These are phyloP conservation scores for Grosmannia penicillata DNA, from an alignment of 2,329 filamentous ascomycete genomes.

Conservation along the genomic window DNA sequence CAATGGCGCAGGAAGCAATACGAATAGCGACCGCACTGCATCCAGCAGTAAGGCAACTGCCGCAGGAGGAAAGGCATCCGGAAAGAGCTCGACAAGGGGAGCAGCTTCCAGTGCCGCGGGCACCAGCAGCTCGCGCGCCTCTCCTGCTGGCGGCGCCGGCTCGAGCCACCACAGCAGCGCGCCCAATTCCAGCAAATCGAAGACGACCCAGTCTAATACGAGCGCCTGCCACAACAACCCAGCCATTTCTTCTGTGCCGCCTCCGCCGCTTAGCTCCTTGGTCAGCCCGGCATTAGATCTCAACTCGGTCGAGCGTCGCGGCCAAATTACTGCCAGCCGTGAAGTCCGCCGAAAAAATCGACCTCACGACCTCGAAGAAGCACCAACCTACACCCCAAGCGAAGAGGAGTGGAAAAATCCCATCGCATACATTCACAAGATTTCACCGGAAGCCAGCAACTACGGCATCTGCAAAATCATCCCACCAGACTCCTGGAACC, in stretches of 20 bases:
- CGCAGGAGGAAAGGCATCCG: conserved; percentile 9
- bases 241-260: conserved; percentile 30
- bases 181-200: conserved; percentile 34
- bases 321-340: conserved; percentile 60
- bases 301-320: conserved; percentile 80
- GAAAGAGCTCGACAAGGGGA: conserved; percentile 17
- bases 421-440: conserved; percentile 85
- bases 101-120: conserved; percentile 21
- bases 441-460: conserved; percentile 68
- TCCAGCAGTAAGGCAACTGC: not conserved
- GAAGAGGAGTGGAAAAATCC: conserved; percentile 93
- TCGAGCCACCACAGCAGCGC: conserved; percentile 16
- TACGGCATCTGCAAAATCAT: conserved; percentile 95
- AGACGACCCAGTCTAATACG: conserved; percentile 32
- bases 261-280: conserved; percentile 42
- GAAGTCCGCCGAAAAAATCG: conserved; percentile 63
- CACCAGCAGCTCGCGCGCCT: conserved; percentile 35
- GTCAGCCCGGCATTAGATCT: conserved; percentile 58
- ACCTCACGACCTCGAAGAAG: conserved; percentile 74
- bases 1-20: not conserved
- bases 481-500: conserved; percentile 86
- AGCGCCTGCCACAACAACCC: conserved; percentile 31
- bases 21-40: not conserved
- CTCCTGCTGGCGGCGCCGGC: conserved; percentile 27
- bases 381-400: conserved; percentile 79